Conservation (phyloP, 1,139 yeast species). For the Pneumocystis sp. region DNA sequence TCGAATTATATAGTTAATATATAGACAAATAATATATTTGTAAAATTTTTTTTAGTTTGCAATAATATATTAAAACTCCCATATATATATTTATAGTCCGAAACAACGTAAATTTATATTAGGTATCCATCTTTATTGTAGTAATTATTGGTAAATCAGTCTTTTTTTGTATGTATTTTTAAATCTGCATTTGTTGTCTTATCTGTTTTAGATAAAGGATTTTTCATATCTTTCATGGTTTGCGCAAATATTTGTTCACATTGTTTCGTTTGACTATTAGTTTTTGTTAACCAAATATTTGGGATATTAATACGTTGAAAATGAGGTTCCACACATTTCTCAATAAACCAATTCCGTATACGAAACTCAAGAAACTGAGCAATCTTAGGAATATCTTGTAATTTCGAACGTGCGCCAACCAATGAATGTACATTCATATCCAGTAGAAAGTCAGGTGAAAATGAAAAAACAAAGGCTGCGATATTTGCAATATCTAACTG, state of each 20-base stretch:
- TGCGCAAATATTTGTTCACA: background rate
- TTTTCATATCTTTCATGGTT: background rate
- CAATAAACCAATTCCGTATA: slow-evolving; percentile 78
- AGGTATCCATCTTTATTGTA: background rate
- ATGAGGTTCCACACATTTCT: slow-evolving; percentile 84
- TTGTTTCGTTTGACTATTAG: background rate
- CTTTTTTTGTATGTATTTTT: background rate
- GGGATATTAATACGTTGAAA: slow-evolving; percentile 76
- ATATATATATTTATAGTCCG: background rate
- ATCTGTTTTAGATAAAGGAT: background rate
- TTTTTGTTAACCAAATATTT: slow-evolving; percentile 46
- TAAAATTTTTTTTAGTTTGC: background rate
- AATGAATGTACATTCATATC: slow-evolving; percentile 76
- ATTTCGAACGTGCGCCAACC: slow-evolving; percentile 81
- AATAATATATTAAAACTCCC: background rate
- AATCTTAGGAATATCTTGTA: slow-evolving; percentile 87
- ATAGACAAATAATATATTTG: background rate
- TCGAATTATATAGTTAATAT: background rate
- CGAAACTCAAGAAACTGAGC: slow-evolving; percentile 70
- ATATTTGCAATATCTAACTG: slow-evolving; percentile 24
- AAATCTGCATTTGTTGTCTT: background rate
- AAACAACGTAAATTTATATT: background rate
- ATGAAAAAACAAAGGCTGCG: slow-evolving; percentile 72
- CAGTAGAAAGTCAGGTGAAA: slow-evolving; percentile 75
- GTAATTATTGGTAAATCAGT: background rate